These are phyloP conservation scores for Colletotrichum tropicale DNA, from an alignment of 2,329 filamentous ascomycete species.

Conservation along the genomic window DNA sequence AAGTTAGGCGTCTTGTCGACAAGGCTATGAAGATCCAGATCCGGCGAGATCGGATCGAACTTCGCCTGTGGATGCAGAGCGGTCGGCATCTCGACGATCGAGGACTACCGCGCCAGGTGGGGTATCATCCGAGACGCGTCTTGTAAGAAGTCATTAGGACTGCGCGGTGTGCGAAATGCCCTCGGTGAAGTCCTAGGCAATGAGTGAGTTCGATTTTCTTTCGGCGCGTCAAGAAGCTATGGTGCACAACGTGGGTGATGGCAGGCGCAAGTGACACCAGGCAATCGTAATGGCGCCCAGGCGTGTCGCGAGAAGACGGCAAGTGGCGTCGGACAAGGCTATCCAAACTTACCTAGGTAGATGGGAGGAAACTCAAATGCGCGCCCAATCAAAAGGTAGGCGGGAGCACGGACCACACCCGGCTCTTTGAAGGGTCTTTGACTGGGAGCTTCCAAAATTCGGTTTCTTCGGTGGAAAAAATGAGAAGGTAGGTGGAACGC, in stretches of 20 bases:
- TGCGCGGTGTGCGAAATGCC: not conserved
- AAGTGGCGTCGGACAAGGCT: not conserved
- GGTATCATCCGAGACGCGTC: not conserved
- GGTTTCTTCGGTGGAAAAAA: not conserved
- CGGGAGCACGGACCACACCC: not conserved
- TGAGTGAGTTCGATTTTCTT: not conserved
- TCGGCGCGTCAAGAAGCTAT: not conserved
- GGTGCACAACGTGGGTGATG: not conserved
- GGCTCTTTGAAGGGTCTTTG: not conserved
- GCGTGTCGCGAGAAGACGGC: not conserved
- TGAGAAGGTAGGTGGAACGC: not conserved
- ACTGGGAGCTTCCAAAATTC: not conserved
- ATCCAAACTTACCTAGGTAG: not conserved
- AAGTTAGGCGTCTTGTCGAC: slow-evolving; percentile 85
- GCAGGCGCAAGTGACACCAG: not conserved
- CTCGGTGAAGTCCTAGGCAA: not conserved
- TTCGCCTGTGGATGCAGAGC: slow-evolving; percentile 81
- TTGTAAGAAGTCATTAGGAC: not conserved
- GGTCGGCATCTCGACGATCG: slow-evolving; percentile 67
- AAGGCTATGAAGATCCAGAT: slow-evolving; percentile 77
- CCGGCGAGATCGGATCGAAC: slow-evolving; percentile 88
- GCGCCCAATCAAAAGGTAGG: not conserved
- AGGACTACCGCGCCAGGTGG: not conserved
- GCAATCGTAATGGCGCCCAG: not conserved
- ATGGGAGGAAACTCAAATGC: not conserved